These are phyloP conservation scores for Dioscorea zingiberensis DNA, from an alignment of 106 monocot genomes.

Conservation along the genomic window DNA sequence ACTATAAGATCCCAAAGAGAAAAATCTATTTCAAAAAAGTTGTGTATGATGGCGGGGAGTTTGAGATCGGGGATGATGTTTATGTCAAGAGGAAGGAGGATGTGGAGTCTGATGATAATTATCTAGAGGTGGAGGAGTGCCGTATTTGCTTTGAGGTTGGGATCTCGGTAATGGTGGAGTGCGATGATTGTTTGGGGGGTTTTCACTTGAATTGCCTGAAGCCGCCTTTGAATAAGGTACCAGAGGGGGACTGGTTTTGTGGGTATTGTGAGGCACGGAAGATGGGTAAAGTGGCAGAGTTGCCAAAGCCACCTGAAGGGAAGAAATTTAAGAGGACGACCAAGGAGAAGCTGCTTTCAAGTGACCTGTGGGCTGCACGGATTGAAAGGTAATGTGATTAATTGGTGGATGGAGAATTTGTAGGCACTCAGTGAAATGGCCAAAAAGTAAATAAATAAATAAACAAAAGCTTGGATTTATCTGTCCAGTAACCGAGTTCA, in stretches of 20 bases:
- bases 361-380: constrained; percentile 82
- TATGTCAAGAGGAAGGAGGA: constrained; percentile 75
- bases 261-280: constrained; percentile 54
- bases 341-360: constrained; percentile 73
- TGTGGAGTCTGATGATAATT: constrained; percentile 53
- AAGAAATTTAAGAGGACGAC: constrained; percentile 52
- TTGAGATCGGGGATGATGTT: constrained; percentile 71
- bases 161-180: constrained; percentile 64
- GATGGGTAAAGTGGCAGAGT: constrained; percentile 44
- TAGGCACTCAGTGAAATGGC: too few species aligned
- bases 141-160: constrained; percentile 59
- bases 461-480: too few species aligned
- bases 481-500: too few species aligned
- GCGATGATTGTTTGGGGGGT: constrained; percentile 86
- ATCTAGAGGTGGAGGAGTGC: constrained; percentile 81
- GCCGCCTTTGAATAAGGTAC: constrained; percentile 71
- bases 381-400: constrained; percentile 49
- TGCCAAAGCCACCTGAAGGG: constrained; percentile 69
- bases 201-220: constrained; percentile 80
- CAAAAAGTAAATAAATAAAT: too few species aligned
- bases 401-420: too few species aligned
- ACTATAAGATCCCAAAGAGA: background rate
- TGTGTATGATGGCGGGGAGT: constrained; percentile 63
- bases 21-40: constrained; percentile 65
- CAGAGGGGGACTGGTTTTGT: constrained; percentile 87